Base-by-base conservation (phyloP, 2,329 filamentous ascomycete species). In the Diaporthe vexans region DNA sequence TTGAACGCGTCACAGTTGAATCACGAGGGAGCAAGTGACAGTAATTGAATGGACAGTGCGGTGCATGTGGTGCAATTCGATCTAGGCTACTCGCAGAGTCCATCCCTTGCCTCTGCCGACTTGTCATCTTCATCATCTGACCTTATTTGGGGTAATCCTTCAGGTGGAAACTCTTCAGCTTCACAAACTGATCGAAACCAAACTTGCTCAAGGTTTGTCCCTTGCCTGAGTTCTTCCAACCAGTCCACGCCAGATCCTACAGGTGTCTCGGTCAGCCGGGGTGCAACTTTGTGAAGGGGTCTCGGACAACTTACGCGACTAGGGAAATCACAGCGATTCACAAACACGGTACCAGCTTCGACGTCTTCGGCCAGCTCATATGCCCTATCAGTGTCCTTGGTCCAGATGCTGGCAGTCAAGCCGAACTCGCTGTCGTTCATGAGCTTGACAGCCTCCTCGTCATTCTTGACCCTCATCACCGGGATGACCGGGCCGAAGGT, bases 391-490 rank as follows among this genome's bases (percentile, higher is more conserved):
- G 92, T 91, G 81, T 98, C 95, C 83, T 97, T 97, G 74, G 95
- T 98, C 96, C 96, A 98, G 79, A 98, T 95, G 80, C 95, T 97
- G n/a, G 95, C 96, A 4, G 96, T 98, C 76, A 98, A 88, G 7
- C 96, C 96, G 81, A 97, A 97, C 77, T 97, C 92, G 84, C 94
- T 97, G 82, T 98, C 95, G 80, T 98, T 98, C 95, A 98, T 98
- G 68, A 96, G 85, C 78, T 87, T 85, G 76, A 98, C 85, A 2
- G 96, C 96, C 83, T 98, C 95, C 24, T 90, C 90, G 80, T 98
- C 96, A 78, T 87, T 87, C 80, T 91, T 91, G 76, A 98, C 95
- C 83, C 94, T 94, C 92, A 96, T 94, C 24, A 98, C 91, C 0
- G 95, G 93, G 78, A 98, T 96, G 24, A 98, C 91, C 1, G 96